Evolutionary conservation across 805 yeast genomes (phyloP), one percentile per base, ranked within the genome.

Genomic region (Cyberlindnera amylophila): DNA sequence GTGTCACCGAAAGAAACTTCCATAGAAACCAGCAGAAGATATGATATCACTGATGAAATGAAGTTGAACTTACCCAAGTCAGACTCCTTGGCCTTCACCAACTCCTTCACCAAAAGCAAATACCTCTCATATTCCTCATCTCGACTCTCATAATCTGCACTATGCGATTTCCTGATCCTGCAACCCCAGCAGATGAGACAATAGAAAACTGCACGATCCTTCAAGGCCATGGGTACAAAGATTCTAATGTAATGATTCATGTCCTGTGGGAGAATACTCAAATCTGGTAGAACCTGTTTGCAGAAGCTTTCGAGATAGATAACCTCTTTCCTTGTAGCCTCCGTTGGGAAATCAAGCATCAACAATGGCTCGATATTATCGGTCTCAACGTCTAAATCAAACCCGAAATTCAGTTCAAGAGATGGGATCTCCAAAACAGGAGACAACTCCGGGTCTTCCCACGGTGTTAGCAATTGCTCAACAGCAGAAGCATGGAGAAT

Each of bases 181-280:
- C 73, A 74, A 46, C 82, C 78, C 82, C 82, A 78, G 0, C 77
- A 71, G 4, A 77, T 69, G 9, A 78, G 46, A 1, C 70, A 67
- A 44, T 68, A 65, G 15, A 77, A 55, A 3, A 75, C 70, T 0
- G 74, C 57, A 34, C 63, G 64, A 40, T 71, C 71, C 18, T 53
- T 54, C 23, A 62, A 47, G 0, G 82, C 80, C 52, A 75, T 58
- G 13, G 68, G 66, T 11, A 78, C 51, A 42, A 72, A 69, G 35
- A 72, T 68, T 14, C 66, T 65, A 11, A 69, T 53, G 49, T 71
- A 78, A 47, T 67, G 70, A 57, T 76, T 75, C 19, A 63, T 57
- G 17, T 64, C 63, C 34, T 65, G 66, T 0, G 77, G 70, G 8
- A 67, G 58, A 2, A 65, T 61, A 12, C 70, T 65, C 32, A 74